A percentile compares a stretch with the other conserved stretches of the same genome.
These are phyloP conservation scores for Anaeromyces robustus DNA, from an alignment of 192 early-diverging fungal species.

Conservation along the genomic window DNA sequence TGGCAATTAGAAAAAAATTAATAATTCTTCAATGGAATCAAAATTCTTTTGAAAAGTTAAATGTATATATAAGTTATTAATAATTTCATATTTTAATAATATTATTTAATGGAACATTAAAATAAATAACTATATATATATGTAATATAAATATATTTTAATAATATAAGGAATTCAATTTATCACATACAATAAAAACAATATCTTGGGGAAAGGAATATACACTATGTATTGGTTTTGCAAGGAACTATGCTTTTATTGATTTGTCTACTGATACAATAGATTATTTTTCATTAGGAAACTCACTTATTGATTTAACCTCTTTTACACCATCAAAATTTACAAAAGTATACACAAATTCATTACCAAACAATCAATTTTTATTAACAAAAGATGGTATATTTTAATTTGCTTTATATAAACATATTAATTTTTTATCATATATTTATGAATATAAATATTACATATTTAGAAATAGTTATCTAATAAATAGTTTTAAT, in stretches of 20 bases:
- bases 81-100: too few relatives aligned
- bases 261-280: not conserved
- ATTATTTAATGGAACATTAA: too few relatives aligned
- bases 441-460: too few relatives aligned
- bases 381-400: not conserved
- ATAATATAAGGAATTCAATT: not conserved
- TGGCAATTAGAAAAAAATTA: not conserved
- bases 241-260: not conserved
- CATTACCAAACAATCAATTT: not conserved
- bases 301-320: not conserved
- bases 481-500: too few relatives aligned
- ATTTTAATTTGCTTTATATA: too few relatives aligned
- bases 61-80: too few relatives aligned
- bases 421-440: too few relatives aligned
- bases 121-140: too few relatives aligned
- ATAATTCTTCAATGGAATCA: not conserved
- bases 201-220: not conserved
- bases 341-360: not conserved
- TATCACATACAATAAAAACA: not conserved
- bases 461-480: too few relatives aligned
- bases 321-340: not conserved
- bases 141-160: too few relatives aligned
- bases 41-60: not conserved
- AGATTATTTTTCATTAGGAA: not conserved
- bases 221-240: not conserved